Base-by-base conservation (phyloP, 805 yeast genomes). In the Blastobotrys terrestris region DNA sequence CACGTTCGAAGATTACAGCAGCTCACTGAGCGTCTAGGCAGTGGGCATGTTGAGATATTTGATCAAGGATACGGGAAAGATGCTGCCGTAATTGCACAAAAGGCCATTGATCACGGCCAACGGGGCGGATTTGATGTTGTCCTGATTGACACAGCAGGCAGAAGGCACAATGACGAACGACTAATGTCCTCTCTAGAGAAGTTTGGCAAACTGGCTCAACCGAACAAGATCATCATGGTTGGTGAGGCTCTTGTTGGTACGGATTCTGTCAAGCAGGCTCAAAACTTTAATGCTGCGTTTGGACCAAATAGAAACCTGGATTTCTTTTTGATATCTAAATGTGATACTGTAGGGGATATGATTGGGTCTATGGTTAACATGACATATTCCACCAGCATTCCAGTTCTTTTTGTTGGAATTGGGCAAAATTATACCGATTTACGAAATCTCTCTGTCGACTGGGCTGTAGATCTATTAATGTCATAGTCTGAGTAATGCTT, bases 201-300 rank as follows among this genome's bases (percentile, higher is more conserved):
- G 52, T 92, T 92, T 68, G 98, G 97, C 15, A 89, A 87, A 62
- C 91, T 95, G 48, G 98, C 98, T 2, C 78, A 88, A 48, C 99
- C 98, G 0, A 94, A 92, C 70, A 92, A 88, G 67, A 92, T 92
- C 62, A 91, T 92, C 64, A 94, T 94, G 98, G 99, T 92, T 16
- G 98, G 97, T 43, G 99, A 92, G 69, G 99, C 99, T 0, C 74
- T 92, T 40, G 98, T 92, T 1, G 99, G 99, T 15, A 91, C 98
- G 0, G 99, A 92, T 66, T 88, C 97, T 1, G 97, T 94, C 2
- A 86, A 86, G 68, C 99, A 92, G 68, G 98, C 98, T 0, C 80
- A 81, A 50, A 91, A 94, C 66, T 92, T 92, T 73, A 91, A 92
- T 66, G 81, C 83, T 60, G 97, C 97, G 0, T 92, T 94, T 70